phyloP scores from a whole-genome alignment of 805 yeast species.

The Scheffersomyces spartinae region DNA sequence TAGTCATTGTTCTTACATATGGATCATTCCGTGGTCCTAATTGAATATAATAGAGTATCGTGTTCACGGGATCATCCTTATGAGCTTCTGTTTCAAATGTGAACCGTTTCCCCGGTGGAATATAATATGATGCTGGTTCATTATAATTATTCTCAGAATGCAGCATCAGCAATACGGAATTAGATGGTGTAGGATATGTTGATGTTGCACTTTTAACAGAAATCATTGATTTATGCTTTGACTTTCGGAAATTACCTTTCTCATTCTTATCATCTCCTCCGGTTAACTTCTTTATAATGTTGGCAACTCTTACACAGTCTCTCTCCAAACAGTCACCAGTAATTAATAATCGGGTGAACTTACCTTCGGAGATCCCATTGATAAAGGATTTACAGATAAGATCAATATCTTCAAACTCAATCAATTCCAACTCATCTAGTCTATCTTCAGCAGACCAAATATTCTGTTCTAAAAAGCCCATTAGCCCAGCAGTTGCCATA shows the following conservation, averaged over 20 bases:
- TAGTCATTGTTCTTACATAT: constrained; percentile 27
- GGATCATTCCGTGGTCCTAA: constrained; percentile 35
- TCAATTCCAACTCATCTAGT: constrained; percentile 41
- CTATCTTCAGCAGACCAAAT: constrained; percentile 46
- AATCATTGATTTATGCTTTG: too few relatives aligned
- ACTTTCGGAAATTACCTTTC: too few relatives aligned
- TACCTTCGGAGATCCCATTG: too few relatives aligned
- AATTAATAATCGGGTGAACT: constrained; percentile 29
- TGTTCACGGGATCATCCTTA: constrained; percentile 37
- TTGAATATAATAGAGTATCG: constrained; percentile 45
- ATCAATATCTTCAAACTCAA: constrained; percentile 24
- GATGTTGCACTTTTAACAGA: too few relatives aligned
- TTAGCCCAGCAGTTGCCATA: constrained; percentile 37
- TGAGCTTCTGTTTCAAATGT: constrained; percentile 21
- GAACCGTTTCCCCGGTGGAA: constrained; percentile 26
- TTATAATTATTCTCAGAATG: constrained; percentile 1
- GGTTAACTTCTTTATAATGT: constrained; percentile 12
- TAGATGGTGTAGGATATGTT: too few relatives aligned
- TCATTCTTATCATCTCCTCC: constrained; percentile 5
- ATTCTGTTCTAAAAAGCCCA: constrained; percentile 43
- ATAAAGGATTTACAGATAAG: constrained; percentile 16
- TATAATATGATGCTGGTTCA: constrained; percentile 25
- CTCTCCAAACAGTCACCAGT: constrained; percentile 35
- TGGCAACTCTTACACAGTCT: constrained; percentile 9
- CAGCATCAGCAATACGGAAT: constrained; percentile 1